Evolutionary conservation across 257 asterid genomes (phyloP).

Genomic region (Scutellaria barbata): DNA sequence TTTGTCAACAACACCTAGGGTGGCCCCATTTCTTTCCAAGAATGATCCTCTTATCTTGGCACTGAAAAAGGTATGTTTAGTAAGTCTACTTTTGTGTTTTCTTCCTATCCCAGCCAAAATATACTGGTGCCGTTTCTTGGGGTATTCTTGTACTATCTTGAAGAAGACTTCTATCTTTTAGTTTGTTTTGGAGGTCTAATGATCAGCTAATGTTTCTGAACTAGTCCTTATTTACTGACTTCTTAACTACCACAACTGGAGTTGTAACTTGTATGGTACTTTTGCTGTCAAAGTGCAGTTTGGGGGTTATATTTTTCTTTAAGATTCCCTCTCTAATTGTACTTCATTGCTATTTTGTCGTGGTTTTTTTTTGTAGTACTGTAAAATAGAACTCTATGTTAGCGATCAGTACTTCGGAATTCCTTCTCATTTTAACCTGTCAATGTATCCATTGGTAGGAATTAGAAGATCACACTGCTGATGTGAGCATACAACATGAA

Average conservation of each 20-base stretch:
- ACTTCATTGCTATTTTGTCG: conserved; percentile 17
- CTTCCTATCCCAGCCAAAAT: conserved; percentile 9
- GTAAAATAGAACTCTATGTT: not conserved
- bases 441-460: conserved; percentile 52
- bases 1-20: conserved; percentile 85
- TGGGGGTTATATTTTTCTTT: not conserved
- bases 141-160: not conserved
- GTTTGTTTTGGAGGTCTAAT: not conserved
- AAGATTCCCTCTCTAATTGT: conserved; percentile 9
- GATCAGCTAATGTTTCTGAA: not conserved
- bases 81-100: conserved; percentile 19
- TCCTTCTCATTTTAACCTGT: conserved; percentile 6
- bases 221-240: not conserved
- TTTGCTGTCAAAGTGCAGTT: conserved; percentile 27
- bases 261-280: conserved; percentile 20
- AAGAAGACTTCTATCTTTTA: not conserved
- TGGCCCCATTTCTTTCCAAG: conserved; percentile 78
- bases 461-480: conserved; percentile 67
- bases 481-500: conserved; percentile 78
- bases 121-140: not conserved
- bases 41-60: conserved; percentile 79
- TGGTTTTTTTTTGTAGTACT: not conserved
- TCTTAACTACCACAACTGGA: conserved; percentile 3
- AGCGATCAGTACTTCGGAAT: not conserved
- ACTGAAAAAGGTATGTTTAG: conserved; percentile 64